phyloP scores from a whole-genome alignment of 768 basidiomycete species.

The Serendipita sp. region DNA sequence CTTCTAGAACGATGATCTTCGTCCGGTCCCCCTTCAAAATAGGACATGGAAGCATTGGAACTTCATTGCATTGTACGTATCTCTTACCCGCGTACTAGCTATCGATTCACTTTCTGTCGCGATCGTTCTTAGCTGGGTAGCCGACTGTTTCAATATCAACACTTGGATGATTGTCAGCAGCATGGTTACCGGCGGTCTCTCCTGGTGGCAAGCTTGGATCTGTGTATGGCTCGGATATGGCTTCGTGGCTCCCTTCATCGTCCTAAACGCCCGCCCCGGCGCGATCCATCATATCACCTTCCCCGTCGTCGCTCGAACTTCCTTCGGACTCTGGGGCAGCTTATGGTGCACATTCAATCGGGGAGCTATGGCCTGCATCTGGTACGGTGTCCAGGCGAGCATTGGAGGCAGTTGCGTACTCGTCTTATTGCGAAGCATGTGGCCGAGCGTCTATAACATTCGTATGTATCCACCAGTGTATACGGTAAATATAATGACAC shows the following conservation, averaged over 20 bases:
- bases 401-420: conserved; percentile 68
- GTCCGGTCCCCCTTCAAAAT: conserved; percentile 46
- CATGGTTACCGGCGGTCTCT: conserved; percentile 54
- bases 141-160: conserved; percentile 65
- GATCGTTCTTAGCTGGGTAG: conserved; percentile 46
- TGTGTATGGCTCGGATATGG: conserved; percentile 44
- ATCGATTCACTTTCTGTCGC: not conserved
- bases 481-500: not conserved
- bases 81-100: not conserved
- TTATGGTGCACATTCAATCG: conserved; percentile 68
- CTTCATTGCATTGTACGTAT: conserved; percentile 45
- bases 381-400: conserved; percentile 68
- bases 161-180: conserved; percentile 68
- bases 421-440: conserved; percentile 59
- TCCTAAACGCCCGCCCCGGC: conserved; percentile 60
- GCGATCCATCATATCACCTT: conserved; percentile 64
- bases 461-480: conserved; percentile 24
- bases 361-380: conserved; percentile 54
- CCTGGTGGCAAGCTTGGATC: conserved; percentile 78
- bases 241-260: conserved; percentile 51
- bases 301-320: conserved; percentile 57
- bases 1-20: conserved; percentile 49
- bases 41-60: conserved; percentile 50
- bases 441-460: conserved; percentile 52
- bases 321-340: conserved; percentile 62